Base-by-base conservation (phyloP, 768 basidiomycete species). In the Termitomyces titanicus region DNA sequence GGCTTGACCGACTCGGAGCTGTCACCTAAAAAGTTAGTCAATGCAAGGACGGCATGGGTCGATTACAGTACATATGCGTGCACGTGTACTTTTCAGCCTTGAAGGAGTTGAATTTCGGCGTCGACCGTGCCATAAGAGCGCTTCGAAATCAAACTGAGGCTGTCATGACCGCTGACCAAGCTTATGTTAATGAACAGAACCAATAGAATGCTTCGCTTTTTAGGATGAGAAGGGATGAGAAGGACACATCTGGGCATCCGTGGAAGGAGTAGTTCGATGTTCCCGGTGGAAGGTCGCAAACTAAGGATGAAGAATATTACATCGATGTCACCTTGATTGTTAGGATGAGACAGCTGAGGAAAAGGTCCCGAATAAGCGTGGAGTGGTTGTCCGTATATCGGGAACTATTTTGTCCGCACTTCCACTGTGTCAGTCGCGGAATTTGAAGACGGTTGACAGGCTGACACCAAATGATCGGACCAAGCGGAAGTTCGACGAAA, bases 321-420 rank as follows among this genome's bases (percentile, higher is more conserved):
- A 43, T 39, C 27, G 13, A 20, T 17, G 12, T 25, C 39, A 46
- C 22, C 20, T 53, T 53, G 31, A 25, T 3, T 10, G 13, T 45
- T 20, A 1, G 24, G n/a, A 17, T 17, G 18, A 40, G 33, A n/a
- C 10, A 15, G 18, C 17, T 1, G 31, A 33, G 25, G 5, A 40
- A 25, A 49, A 25, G 7, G 18, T 31, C n/a, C 18, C 48, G 6
- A 43, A 42, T n/a, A 43, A 37, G 5, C 6, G 35, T 6, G 11
- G 35, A 18, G 48, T 24, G 20, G 31, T 52, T 51, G 43, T 54
- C 42, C 38, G 45, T 58, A 53, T 43, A 29, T 60, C 54, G 61
- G 58, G 54, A 34, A 56, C 58, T 60, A 40, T 55, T 24, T 9
- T 15, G 17, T 49, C 22, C 4, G 33, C 1, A n/a, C 15, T 38